Evolutionary conservation across 495 filamentous ascomycete genomes (phyloP).

Genomic region (Delitschia confertaspora): DNA sequence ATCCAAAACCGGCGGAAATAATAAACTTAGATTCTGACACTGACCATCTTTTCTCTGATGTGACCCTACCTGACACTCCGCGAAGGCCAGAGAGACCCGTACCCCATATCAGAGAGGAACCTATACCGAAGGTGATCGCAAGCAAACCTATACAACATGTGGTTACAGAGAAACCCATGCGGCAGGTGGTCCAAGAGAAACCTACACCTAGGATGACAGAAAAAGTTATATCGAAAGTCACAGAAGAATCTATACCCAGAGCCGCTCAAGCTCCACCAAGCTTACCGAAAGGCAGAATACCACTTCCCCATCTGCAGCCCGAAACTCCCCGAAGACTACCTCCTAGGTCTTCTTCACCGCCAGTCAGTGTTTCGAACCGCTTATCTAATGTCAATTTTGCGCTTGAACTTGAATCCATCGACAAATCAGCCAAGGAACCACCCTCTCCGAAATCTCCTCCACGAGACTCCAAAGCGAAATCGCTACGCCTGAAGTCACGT

Average conservation of each 20-base stretch:
- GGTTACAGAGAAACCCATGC: too few relatives aligned
- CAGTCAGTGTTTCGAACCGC: constrained; percentile 22
- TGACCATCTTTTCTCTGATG: constrained; percentile 20
- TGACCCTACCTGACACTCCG: constrained; percentile 24
- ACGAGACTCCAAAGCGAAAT: constrained; percentile 18
- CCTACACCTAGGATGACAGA: too few relatives aligned
- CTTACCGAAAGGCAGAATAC: constrained; percentile 7
- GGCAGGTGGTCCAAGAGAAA: too few relatives aligned
- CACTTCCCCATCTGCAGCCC: constrained; percentile 1
- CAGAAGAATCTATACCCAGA: too few relatives aligned
- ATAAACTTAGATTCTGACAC: constrained; percentile 28
- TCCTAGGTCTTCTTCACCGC: constrained; percentile 13
- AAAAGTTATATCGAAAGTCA: too few relatives aligned
- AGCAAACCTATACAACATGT: too few relatives aligned
- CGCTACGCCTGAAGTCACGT: constrained; percentile 17
- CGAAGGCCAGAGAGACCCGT: background rate
- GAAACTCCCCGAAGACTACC: constrained; percentile 2
- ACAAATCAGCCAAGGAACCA: background rate
- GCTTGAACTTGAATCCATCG: background rate
- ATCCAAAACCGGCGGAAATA: constrained; percentile 2
- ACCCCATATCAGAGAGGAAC: background rate
- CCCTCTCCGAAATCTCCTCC: constrained; percentile 7
- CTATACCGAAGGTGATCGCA: too few relatives aligned
- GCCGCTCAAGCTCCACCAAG: background rate
- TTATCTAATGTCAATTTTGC: constrained; percentile 10